Base-by-base conservation (phyloP, 768 basidiomycete genomes). In the Pholiota microspora region DNA sequence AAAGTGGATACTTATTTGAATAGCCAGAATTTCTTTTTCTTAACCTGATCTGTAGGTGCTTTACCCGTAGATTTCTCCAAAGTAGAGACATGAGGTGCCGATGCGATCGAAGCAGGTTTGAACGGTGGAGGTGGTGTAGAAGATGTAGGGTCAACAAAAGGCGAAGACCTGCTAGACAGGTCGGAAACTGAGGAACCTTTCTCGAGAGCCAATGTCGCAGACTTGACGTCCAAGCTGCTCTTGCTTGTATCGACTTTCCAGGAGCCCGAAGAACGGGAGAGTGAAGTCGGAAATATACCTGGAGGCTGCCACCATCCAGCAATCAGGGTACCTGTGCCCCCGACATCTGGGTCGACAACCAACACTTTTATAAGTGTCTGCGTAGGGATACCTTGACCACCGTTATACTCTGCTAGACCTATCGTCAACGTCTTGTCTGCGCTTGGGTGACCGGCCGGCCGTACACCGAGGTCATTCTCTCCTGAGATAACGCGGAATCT, bases 261-360 rank as follows among this genome's bases (percentile, higher is more conserved):
- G 31, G 18, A 12, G n/a, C 29, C 10, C 4, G 48, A 1, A n/a
- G 46, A 18, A 31, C 4, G 46, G 27, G 31, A 48, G 15, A 48
- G 28, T 7, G 15, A 48, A 31, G 8, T 48, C 6, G 46, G 46
- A n/a, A 29, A 10, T 25, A 48, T 8, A 2, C 46, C 46, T 2
- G 32, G 48, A 16, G 48, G 29, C 32, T 32, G 48, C 48, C 48
- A 49, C 48, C 48, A 49, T 49, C 48, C 48, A 35, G 48, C n/a
- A 34, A 49, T 32, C 18, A 49, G 48, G 3, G 3, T 23, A n/a
- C 48, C 48, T 18, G 5, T 9, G 1, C 48, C 48, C 10, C 31
- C 16, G 16, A 34, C 48, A 18, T 34, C 48, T 35, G 48, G n/a
- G 35, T 49, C 48, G 13, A 49, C 48, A 10, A 49, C 48, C 8